Evolutionary conservation across 208 protist species (phyloP).

Genomic region (Strigomonas culicis): DNA sequence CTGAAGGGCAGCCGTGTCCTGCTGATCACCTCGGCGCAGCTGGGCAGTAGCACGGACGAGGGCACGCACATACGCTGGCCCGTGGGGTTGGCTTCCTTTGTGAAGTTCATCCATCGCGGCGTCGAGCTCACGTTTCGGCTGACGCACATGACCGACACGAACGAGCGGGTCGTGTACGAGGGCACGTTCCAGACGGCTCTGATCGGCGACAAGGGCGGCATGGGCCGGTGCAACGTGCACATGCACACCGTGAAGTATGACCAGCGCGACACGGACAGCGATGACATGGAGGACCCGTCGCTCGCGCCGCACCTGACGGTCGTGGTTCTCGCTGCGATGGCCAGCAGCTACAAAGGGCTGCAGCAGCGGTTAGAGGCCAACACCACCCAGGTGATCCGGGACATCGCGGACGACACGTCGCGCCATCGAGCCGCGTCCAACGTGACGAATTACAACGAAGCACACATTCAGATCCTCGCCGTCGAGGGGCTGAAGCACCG

Average conservation of each 20-base stretch:
- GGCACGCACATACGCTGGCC: background rate
- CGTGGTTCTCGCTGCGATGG: slow-evolving; percentile 66
- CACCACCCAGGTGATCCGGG: background rate
- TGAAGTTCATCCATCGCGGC: slow-evolving; percentile 68
- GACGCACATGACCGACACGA: slow-evolving; percentile 45
- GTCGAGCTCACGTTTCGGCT: slow-evolving; percentile 55
- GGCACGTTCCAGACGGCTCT: slow-evolving; percentile 33
- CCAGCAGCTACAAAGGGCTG: slow-evolving; percentile 58
- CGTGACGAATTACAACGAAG: slow-evolving; percentile 27
- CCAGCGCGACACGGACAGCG: background rate
- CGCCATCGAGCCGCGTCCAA: background rate
- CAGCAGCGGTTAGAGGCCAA: slow-evolving; percentile 35
- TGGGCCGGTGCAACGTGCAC: slow-evolving; percentile 29
- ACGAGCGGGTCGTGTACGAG: slow-evolving; percentile 44
- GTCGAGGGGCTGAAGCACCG: slow-evolving; percentile 76
- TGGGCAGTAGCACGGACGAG: too few species aligned
- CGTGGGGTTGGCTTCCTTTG: slow-evolving; percentile 75
- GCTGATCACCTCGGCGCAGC: slow-evolving; percentile 29
- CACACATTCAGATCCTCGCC: slow-evolving; percentile 64
- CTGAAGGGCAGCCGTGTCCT: slow-evolving; percentile 53
- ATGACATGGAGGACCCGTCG: background rate
- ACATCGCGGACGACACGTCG: background rate
- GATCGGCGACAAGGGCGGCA: slow-evolving; percentile 61
- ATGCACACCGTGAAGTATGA: background rate
- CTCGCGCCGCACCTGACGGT: slow-evolving; percentile 37